Evolutionary conservation across 2,329 filamentous ascomycete species (phyloP).

Genomic region (Sarocladiaceae sp.): DNA sequence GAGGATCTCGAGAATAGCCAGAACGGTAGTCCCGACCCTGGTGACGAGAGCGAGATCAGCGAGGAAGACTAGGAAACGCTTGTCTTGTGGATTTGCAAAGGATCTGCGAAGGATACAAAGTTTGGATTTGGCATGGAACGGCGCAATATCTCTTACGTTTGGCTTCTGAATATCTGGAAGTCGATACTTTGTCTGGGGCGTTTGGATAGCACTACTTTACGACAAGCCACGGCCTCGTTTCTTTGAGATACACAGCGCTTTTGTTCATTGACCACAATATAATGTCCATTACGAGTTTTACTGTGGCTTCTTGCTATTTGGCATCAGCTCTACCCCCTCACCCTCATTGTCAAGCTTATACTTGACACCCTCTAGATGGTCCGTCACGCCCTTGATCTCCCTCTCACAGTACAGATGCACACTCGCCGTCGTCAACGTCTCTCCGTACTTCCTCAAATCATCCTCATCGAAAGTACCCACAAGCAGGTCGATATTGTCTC

Average conservation of each 20-base stretch:
- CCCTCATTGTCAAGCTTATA: conserved; percentile 13
- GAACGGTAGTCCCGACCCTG: conserved; percentile 39
- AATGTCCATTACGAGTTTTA: not conserved
- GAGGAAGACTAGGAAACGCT: conserved; percentile 51
- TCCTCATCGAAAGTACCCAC: conserved; percentile 40
- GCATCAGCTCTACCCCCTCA: conserved; percentile 15
- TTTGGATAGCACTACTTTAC: not conserved
- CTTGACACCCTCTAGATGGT: conserved; percentile 24
- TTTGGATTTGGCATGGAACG: no score
- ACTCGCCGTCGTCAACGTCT: conserved; percentile 30
- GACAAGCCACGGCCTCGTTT: not conserved
- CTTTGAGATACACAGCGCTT: conserved; percentile 4
- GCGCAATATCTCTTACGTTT: no score
- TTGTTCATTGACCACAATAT: not conserved
- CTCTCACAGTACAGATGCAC: conserved; percentile 36
- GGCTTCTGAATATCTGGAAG: no score
- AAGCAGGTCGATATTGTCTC: conserved; percentile 26
- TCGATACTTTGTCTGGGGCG: no score
- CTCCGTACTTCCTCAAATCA: conserved; percentile 32
- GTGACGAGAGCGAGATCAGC: conserved; percentile 59
- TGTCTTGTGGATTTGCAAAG: not conserved
- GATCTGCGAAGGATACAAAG: not conserved
- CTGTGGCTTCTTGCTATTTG: not conserved
- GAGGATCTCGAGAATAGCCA: conserved; percentile 24
- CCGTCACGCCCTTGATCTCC: conserved; percentile 42